Percentiles rank a stretch among this genome's conserved stretches.
Evolutionary conservation across 306 rosid species (phyloP).

Genomic region (Aeschynomene evenia): DNA sequence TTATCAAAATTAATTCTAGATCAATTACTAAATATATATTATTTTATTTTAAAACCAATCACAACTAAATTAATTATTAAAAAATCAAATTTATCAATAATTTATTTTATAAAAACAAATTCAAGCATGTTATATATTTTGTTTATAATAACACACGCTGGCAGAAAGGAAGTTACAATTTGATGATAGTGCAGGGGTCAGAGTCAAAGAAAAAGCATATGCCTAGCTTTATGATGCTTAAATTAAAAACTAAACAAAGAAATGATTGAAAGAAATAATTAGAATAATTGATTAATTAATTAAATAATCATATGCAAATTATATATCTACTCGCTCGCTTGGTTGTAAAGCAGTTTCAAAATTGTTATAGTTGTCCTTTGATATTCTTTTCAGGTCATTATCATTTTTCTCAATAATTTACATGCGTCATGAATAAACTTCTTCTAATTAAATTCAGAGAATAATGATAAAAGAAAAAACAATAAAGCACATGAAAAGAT

Average conservation of each 20-base stretch:
- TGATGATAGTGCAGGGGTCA: neutral
- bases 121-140: neutral
- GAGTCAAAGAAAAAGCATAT: neutral
- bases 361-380: neutral
- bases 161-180: constrained; percentile 2
- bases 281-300: too few species aligned
- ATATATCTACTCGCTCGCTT: neutral
- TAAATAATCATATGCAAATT: neutral
- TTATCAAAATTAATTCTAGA: too few species aligned
- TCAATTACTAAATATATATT: too few species aligned
- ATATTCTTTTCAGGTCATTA: constrained; percentile 20
- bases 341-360: constrained; percentile 21
- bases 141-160: neutral
- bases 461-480: neutral
- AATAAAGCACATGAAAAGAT: neutral
- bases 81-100: too few species aligned
- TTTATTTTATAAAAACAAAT: too few species aligned
- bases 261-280: neutral
- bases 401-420: constrained; percentile 20
- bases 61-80: too few species aligned
- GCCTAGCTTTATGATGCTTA: constrained; percentile 3
- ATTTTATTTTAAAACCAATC: too few species aligned
- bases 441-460: neutral
- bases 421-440: constrained; percentile 1
- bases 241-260: neutral